Conservation (phyloP, 768 basidiomycete genomes). For the Boletus rubescentipes region DNA sequence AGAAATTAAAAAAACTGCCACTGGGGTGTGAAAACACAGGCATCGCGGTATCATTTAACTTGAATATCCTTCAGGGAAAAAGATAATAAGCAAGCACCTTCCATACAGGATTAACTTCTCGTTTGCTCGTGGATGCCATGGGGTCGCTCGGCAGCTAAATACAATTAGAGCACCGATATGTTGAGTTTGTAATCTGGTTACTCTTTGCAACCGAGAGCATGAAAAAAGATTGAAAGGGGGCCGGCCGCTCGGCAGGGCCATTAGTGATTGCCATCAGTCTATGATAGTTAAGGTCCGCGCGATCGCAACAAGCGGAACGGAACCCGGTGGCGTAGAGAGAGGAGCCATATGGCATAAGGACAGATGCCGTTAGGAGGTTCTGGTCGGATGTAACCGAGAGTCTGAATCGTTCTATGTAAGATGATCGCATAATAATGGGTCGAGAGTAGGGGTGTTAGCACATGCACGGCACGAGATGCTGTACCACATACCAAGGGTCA, state of each 20-base stretch:
- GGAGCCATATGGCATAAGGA: conserved; percentile 26
- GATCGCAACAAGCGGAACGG: conserved; percentile 28
- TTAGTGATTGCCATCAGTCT: conserved; percentile 26
- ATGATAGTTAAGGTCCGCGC: conserved; percentile 24
- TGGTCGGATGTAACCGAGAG: conserved; percentile 29
- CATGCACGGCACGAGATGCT: conserved; percentile 20
- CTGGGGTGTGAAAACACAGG: conserved; percentile 17
- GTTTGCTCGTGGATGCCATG: conserved; percentile 10
- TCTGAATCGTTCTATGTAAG: conserved; percentile 7
- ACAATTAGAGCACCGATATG: conserved; percentile 2
- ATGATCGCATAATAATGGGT: conserved; percentile 19
- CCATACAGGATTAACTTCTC: conserved; percentile 22
- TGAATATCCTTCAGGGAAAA: conserved; percentile 15
- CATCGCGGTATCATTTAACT: conserved; percentile 23
- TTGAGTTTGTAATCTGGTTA: conserved; percentile 14
- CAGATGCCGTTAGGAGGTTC: conserved; percentile 24
- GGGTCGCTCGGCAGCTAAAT: conserved; percentile 8
- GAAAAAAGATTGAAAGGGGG: conserved; percentile 14
- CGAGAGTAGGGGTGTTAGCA: conserved; percentile 7
- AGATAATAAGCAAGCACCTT: conserved; percentile 20
- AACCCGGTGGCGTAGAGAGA: conserved; percentile 26
- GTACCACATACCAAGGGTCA: conserved; percentile 25
- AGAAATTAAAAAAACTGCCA: conserved; percentile 1
- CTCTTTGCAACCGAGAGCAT: conserved; percentile 9
- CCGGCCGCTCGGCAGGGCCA: conserved; percentile 17